These are phyloP conservation scores for Olyra latifolia DNA, from an alignment of 176 grass and related monocot species.

Conservation along the genomic window DNA sequence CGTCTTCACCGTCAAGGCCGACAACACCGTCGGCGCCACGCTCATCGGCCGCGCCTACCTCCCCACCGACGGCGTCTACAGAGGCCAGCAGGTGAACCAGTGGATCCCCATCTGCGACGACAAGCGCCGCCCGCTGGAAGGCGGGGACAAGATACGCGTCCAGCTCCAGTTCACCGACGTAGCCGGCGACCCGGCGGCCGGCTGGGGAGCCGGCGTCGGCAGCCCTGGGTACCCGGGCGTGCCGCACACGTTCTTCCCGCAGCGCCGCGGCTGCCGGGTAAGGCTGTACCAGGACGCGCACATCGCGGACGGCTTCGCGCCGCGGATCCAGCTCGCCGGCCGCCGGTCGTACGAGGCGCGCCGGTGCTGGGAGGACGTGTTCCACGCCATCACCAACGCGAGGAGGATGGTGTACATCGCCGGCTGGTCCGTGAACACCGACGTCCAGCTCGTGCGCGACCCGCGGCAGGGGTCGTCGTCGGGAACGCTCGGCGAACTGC, in stretches of 20 bases:
- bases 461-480: slow-evolving; percentile 19
- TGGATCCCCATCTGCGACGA: slow-evolving; percentile 64
- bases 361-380: slow-evolving; percentile 86
- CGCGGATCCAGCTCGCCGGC: slow-evolving; percentile 24
- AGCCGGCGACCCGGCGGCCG: slow-evolving; percentile 14
- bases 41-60: slow-evolving; percentile 83
- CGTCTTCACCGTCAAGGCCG: slow-evolving; percentile 82
- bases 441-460: slow-evolving; percentile 66
- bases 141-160: slow-evolving; percentile 60
- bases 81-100: slow-evolving; percentile 25
- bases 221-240: slow-evolving; percentile 29
- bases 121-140: slow-evolving; percentile 37
- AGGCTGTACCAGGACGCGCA: slow-evolving; percentile 85
- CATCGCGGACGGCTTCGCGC: slow-evolving; percentile 43
- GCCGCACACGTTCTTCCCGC: slow-evolving; percentile 66
- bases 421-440: slow-evolving; percentile 82
- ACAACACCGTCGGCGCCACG: slow-evolving; percentile 55
- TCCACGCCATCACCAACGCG: slow-evolving; percentile 63
- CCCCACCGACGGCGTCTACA: slow-evolving; percentile 15
- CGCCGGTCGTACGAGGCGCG: slow-evolving; percentile 44
- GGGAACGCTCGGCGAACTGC: slow-evolving; percentile 67
- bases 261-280: slow-evolving; percentile 53
- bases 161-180: slow-evolving; percentile 57
- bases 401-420: slow-evolving; percentile 70
- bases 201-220: slow-evolving; percentile 56